Percentiles rank a stretch among this genome's conserved stretches.
phyloP scores from a whole-genome alignment of 352 stramenopile genomes.

The Halophytophthora polymorphica region DNA sequence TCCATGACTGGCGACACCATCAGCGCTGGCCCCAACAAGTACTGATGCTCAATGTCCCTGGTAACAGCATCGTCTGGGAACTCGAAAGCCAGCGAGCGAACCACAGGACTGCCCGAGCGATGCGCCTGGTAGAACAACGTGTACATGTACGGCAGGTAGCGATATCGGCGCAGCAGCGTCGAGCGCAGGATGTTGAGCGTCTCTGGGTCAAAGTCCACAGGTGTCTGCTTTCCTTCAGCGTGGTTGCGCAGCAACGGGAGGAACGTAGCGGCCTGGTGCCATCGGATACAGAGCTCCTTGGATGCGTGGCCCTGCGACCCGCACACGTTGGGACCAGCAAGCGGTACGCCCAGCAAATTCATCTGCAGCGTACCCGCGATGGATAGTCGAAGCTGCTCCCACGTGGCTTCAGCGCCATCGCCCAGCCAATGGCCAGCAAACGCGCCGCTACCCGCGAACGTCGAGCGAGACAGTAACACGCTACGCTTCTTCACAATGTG shows the following conservation, averaged over 20 bases:
- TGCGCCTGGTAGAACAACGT: conserved; percentile 72
- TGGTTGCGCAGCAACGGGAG: conserved; percentile 81
- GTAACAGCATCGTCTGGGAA: conserved; percentile 49
- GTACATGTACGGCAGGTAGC: conserved; percentile 84
- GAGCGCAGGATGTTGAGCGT: conserved; percentile 62
- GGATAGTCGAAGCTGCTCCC: conserved; percentile 73
- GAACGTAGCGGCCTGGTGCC: conserved; percentile 79
- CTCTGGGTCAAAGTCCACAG: conserved; percentile 66
- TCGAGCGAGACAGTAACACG: conserved; percentile 67
- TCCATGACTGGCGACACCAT: conserved; percentile 81
- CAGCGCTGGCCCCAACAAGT: conserved; percentile 62
- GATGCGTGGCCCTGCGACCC: conserved; percentile 41
- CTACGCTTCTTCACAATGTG: conserved; percentile 51
- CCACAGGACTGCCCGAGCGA: conserved; percentile 36
- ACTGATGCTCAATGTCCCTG: conserved; percentile 57
- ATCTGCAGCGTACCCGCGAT: conserved; percentile 74
- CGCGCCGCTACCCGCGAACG: conserved; percentile 58
- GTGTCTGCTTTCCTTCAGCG: conserved; percentile 47
- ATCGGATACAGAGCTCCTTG: conserved; percentile 76
- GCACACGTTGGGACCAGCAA: conserved; percentile 71
- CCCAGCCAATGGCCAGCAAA: conserved; percentile 65
- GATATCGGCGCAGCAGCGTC: conserved; percentile 61
- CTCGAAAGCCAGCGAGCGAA: conserved; percentile 58
- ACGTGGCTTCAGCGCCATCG: conserved; percentile 50
- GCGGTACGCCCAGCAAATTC: conserved; percentile 71